Base-by-base conservation (phyloP, 805 yeast species). In the Candida ponderosae region DNA sequence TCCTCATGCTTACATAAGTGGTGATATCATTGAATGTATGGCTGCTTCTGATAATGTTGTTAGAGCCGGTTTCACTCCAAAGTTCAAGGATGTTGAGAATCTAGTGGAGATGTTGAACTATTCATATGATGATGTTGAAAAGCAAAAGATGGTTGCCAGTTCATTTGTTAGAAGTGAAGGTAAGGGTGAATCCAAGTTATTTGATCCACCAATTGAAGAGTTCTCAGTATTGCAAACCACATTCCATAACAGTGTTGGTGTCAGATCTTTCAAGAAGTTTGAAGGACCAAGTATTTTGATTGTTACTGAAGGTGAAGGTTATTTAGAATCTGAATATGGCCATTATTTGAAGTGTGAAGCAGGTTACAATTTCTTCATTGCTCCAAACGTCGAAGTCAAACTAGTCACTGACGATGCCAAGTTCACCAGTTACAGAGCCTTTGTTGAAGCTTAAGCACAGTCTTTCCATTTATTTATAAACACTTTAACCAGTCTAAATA, bases 21-120 rank as follows among this genome's bases (percentile, higher is more conserved):
- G 99, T 47, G 97, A 93, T 61, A 93, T 93, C 49, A 89, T 93
- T 55, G 99, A 93, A 68, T 93, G 98, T 69, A 93, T 93, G 99
- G 98, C 98, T 31, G 97, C 98, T 8, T 81, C 94, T 30, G 99
- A 93, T 61, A 93, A 93, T 54, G 99, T 93, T 40, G 97, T 93
- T 35, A 78, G 99, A 61, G 95, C 97, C 4, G 99, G 98, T 13
- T 93, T 93, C 70, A 93, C 99, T n/a, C 98, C 99, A 44, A 93
- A 93, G 62, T 93, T 90, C 69, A 93, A 90, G 65, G 99, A 93
- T 61, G 97, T 93, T 42, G 63, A 79, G 41, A 87, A 83, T 53
- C 75, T 93, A 56, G 97, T 93, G 32, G 76, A 74, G 37, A 86
- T 86, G 93, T 76, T 93, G 59, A 89, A 96, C 4, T 93, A 90